Conservation (phyloP, 805 yeast genomes). For the Cyberlindnera nakhonratchasimensis region DNA sequence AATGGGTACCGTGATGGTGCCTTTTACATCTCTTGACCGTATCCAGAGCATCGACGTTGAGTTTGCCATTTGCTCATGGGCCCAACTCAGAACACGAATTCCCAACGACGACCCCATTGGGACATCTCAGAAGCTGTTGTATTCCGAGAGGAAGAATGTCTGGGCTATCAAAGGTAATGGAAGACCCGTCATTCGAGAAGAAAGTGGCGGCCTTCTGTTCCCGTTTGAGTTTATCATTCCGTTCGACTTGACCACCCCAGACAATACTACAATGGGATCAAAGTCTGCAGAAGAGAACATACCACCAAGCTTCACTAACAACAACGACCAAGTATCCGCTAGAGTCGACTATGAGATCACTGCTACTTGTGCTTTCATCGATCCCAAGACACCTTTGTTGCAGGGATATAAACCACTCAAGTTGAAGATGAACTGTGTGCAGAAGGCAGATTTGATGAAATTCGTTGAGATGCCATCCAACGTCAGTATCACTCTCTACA, state of each 20-base stretch:
- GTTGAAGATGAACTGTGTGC: background rate
- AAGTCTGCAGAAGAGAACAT: too few relatives aligned
- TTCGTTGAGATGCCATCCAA: slow-evolving; percentile 5
- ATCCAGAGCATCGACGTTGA: slow-evolving; percentile 2
- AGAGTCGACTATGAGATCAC: slow-evolving; percentile 4
- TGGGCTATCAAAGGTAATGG: background rate
- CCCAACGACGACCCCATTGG: background rate
- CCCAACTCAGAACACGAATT: background rate
- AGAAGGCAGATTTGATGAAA: slow-evolving; percentile 1
- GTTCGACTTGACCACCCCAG: background rate
- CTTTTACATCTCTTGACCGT: background rate
- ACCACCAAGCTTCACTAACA: slow-evolving; percentile 1
- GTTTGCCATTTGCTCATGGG: slow-evolving; percentile 1
- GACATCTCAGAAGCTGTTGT: background rate
- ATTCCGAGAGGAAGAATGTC: background rate
- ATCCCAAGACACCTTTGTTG: background rate
- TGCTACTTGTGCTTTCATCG: slow-evolving; percentile 1
- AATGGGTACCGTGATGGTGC: background rate
- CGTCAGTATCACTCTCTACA: background rate
- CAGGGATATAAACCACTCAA: background rate
- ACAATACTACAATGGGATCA: background rate
- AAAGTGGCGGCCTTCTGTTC: background rate
- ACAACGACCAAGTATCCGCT: background rate
- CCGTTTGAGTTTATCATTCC: slow-evolving; percentile 3
- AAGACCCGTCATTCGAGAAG: background rate